Conservation (phyloP, 2,329 filamentous ascomycete species). For the Colletotrichum sp. region DNA sequence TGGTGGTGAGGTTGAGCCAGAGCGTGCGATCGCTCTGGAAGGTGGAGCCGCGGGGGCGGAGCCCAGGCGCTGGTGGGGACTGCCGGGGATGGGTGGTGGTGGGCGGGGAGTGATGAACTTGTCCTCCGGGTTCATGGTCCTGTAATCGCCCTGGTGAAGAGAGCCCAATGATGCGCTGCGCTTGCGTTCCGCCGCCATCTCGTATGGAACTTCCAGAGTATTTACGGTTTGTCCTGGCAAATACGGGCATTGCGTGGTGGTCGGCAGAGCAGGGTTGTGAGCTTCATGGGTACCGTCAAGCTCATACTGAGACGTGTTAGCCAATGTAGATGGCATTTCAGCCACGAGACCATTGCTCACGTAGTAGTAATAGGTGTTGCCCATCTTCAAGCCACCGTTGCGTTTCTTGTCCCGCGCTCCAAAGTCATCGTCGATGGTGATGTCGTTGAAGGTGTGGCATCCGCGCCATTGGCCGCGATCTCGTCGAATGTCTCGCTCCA, state of each 20-base stretch:
- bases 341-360: slow-evolving; percentile 55
- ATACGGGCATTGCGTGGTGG: slow-evolving; percentile 81
- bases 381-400: slow-evolving; percentile 87
- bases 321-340: neutral
- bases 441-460: slow-evolving; percentile 85
- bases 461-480: slow-evolving; percentile 83
- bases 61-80: slow-evolving; percentile 36
- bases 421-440: slow-evolving; percentile 77
- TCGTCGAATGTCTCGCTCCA: slow-evolving; percentile 80
- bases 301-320: slow-evolving; percentile 68
- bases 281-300: slow-evolving; percentile 79
- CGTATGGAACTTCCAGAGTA: slow-evolving; percentile 78
- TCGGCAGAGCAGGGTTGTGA: slow-evolving; percentile 74
- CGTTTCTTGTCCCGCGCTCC: slow-evolving; percentile 58
- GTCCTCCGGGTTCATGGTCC: slow-evolving; percentile 79
- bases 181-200: slow-evolving; percentile 61
- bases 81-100: slow-evolving; percentile 43
- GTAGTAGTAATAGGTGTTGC: slow-evolving; percentile 94
- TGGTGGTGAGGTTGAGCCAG: slow-evolving; percentile 52
- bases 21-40: slow-evolving; percentile 29
- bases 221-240: slow-evolving; percentile 90
- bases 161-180: slow-evolving; percentile 72
- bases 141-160: slow-evolving; percentile 61
- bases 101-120: slow-evolving; percentile 74
- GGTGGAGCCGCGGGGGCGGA: slow-evolving; percentile 35